Conservation (phyloP, 2,329 filamentous ascomycete genomes). For the Didymella sp. region DNA sequence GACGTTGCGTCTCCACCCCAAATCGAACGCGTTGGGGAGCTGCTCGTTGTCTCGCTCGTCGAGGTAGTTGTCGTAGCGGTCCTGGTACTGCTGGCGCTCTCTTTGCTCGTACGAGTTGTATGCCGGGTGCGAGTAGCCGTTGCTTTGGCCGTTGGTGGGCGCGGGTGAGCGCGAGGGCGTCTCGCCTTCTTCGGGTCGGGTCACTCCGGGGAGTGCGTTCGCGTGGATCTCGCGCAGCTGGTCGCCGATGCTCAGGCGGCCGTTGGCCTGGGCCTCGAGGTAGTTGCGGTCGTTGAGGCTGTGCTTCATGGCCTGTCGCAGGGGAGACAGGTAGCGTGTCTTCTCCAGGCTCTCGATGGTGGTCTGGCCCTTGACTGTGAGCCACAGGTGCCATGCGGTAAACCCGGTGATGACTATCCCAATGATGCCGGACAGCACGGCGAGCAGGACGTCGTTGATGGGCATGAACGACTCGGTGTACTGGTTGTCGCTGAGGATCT, state of each 20-base stretch:
- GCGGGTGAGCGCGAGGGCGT: constrained; percentile 53
- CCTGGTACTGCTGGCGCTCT: constrained; percentile 69
- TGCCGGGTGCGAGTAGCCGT: constrained; percentile 23
- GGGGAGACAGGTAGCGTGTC: constrained; percentile 86
- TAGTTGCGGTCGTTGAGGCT: constrained; percentile 60
- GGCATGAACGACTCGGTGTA: constrained; percentile 81
- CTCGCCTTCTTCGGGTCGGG: constrained; percentile 82
- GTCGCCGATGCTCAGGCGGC: constrained; percentile 60
- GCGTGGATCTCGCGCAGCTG: constrained; percentile 82
- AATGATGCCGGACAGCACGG: constrained; percentile 88
- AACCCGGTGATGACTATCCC: constrained; percentile 88
- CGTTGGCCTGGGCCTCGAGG: constrained; percentile 52
- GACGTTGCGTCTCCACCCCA: constrained; percentile 82
- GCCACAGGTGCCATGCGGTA: constrained; percentile 87
- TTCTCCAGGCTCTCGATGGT: constrained; percentile 97
- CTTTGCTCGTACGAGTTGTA: constrained; percentile 54
- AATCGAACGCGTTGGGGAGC: constrained; percentile 91
- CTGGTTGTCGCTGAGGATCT: constrained; percentile 74
- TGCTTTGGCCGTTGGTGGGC: constrained; percentile 39
- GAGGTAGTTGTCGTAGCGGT: constrained; percentile 79
- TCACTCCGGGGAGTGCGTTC: constrained; percentile 80
- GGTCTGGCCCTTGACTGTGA: constrained; percentile 81
- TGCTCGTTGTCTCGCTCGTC: constrained; percentile 88
- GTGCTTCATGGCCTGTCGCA: constrained; percentile 73
- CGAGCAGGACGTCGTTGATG: constrained; percentile 88